phyloP scores from a whole-genome alignment of 441 rosid genomes.

The Heliophila coronopifolia region DNA sequence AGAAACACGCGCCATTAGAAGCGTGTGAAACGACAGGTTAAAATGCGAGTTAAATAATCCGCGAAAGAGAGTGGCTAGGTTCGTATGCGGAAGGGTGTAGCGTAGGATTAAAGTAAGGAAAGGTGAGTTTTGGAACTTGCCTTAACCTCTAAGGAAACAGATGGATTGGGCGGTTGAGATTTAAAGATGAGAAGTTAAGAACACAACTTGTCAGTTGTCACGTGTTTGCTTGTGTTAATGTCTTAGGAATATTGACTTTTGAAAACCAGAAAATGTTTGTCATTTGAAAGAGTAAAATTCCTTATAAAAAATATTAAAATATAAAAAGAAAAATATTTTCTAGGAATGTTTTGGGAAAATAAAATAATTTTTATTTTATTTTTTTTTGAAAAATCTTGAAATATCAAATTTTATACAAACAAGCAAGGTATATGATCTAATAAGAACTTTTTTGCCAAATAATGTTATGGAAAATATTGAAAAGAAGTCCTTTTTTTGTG shows the following conservation, averaged over 20 bases:
- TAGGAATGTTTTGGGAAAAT: no score
- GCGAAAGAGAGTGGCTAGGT: not conserved
- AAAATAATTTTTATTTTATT: no score
- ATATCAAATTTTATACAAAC: no score
- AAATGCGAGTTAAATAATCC: no score
- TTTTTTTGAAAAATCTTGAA: no score
- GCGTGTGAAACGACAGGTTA: slow-evolving; percentile 18
- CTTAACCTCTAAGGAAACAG: slow-evolving; percentile 36
- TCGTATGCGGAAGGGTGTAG: slow-evolving; percentile 16
- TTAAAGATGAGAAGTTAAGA: slow-evolving; percentile 11
- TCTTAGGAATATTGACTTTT: not conserved
- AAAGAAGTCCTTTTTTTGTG: no score
- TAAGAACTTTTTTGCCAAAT: no score
- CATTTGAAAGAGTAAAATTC: not conserved
- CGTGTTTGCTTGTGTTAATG: slow-evolving; percentile 5
- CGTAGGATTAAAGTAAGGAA: not conserved
- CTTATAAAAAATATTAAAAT: not conserved
- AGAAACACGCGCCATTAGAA: slow-evolving; percentile 16
- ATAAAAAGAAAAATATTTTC: no score
- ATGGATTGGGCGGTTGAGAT: slow-evolving; percentile 33
- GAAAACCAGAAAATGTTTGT: slow-evolving; percentile 20
- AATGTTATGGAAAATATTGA: no score
- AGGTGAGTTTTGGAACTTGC: slow-evolving; percentile 25
- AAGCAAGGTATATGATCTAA: no score
- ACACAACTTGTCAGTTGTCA: slow-evolving; percentile 30